phyloP scores from a whole-genome alignment of 345 rosid species.

The Hibiscus trionum region DNA sequence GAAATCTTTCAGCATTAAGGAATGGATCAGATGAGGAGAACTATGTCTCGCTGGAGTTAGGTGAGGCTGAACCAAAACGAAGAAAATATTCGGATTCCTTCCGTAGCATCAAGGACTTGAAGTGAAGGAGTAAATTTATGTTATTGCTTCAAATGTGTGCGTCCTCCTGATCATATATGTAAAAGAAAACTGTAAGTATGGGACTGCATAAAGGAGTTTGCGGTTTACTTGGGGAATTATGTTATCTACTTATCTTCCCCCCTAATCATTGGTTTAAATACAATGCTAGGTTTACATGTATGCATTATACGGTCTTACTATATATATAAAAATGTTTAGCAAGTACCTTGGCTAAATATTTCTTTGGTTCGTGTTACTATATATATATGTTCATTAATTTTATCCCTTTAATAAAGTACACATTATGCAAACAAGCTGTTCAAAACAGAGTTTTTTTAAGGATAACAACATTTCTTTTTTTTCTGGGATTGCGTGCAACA shows the following conservation, averaged over 20 bases:
- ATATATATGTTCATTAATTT: no score
- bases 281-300: conserved; percentile 1
- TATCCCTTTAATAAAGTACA: no score
- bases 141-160: background rate
- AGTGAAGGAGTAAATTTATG: background rate
- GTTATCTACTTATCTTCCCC: background rate
- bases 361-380: background rate
- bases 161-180: background rate
- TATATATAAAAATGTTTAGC: background rate
- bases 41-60: conserved; percentile 54
- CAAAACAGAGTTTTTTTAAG: no score
- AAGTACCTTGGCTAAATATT: background rate
- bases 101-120: background rate
- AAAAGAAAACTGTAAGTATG: background rate
- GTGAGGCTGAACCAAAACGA: conserved; percentile 39
- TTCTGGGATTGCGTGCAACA: no score
- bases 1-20: conserved; percentile 52
- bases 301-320: background rate
- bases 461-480: no score
- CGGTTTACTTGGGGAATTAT: background rate
- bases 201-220: background rate
- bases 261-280: background rate
- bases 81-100: conserved; percentile 16
- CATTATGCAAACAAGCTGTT: no score
- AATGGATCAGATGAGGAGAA: conserved; percentile 48